Evolutionary conservation across 1,284 basidiomycete species (phyloP).

Genomic region (Rhodotorula sp.): DNA sequence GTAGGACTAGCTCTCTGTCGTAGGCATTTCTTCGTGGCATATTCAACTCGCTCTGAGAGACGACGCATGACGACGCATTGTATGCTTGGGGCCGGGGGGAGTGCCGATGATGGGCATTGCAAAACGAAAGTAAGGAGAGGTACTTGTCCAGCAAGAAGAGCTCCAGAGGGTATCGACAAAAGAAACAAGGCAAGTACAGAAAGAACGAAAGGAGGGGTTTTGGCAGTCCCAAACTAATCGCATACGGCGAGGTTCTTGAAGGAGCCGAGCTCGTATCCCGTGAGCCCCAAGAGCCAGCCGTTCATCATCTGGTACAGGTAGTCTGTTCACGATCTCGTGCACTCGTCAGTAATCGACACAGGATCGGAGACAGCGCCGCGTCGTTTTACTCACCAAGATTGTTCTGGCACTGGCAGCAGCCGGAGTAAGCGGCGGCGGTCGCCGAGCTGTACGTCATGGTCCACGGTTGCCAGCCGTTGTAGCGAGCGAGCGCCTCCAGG

Average conservation of each 20-base stretch:
- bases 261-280: conserved; percentile 27
- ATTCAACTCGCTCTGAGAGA: too few relatives aligned
- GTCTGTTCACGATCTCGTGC: background rate
- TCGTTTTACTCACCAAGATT: conserved; percentile 44
- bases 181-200: background rate
- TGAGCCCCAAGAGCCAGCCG: conserved; percentile 36
- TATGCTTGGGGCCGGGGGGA: too few relatives aligned
- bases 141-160: background rate
- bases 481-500: conserved; percentile 62
- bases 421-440: conserved; percentile 57
- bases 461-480: conserved; percentile 65
- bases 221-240: background rate
- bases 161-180: background rate
- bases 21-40: background rate
- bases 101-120: too few relatives aligned
- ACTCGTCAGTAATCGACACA: background rate
- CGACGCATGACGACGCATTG: too few relatives aligned
- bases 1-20: background rate
- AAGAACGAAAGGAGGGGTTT: background rate
- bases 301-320: conserved; percentile 31
- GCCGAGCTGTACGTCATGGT: conserved; percentile 58
- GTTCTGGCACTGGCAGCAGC: conserved; percentile 71
- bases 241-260: conserved; percentile 23
- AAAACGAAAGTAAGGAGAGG: background rate
- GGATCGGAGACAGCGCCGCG: background rate